Base-by-base conservation (phyloP, 352 stramenopile species). In the Halophytophthora batemanensis region DNA sequence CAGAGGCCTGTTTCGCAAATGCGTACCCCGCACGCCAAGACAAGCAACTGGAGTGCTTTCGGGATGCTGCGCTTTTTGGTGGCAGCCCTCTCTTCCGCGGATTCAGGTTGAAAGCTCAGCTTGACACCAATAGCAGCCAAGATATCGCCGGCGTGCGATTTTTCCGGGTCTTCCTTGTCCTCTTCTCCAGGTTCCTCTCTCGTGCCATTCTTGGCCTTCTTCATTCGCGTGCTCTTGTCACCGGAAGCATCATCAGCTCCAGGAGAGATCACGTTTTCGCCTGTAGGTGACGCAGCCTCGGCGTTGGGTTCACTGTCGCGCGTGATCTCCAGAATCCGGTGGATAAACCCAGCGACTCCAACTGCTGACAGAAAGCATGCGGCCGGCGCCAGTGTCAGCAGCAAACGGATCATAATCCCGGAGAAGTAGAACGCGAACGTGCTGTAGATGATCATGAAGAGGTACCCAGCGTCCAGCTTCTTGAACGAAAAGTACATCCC, bases 381-480 rank as follows among this genome's bases (percentile, higher is more conserved):
- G 11, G 78, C 82, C 13, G 92, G 92, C 2, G 90, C 92, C 18
- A 98, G 63, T 25, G 87, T 96, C 19, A 98, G 82, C 65, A 98
- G 72, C 23, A 98, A 74, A 5, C 92, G 89, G 37, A 97, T 87
- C 87, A 97, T 97, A 29, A 97, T 77, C 3, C 93, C 93, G 0
- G 91, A 82, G 63, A 98, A 98, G 64, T 98, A 97, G 43, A 82
- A 96, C 3, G 93, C 69, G 45, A 98, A 83, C 28, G 80, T 87
- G 42, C 79, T 90, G 66, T 97, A 97, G 15, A 98, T 59, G 59
- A 97, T 86, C 59, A 98, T 80, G 60, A 98, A 98, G 13, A 97
- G 59, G 51, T 70, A 75, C 6, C 50, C 81, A 18, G 87, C 57
- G 28, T 74, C 74, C 28, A 96, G 56, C 13, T 75, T 63, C 36